phyloP scores from a whole-genome alignment of 2,329 filamentous ascomycete genomes.

The Fusarium sp. region DNA sequence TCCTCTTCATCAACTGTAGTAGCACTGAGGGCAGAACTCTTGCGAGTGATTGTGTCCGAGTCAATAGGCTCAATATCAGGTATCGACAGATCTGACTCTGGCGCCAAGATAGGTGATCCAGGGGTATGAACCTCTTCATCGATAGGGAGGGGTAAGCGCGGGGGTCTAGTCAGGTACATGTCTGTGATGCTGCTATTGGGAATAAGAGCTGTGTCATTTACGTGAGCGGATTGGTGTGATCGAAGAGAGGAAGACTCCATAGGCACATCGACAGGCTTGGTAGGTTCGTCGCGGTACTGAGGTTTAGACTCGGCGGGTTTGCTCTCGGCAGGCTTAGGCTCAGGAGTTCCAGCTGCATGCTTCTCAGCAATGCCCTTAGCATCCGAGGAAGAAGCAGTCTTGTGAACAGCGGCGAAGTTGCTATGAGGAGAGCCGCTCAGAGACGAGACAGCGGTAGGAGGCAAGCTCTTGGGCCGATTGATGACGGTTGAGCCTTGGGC shows the following conservation, averaged over 20 bases:
- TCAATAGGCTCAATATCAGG: constrained; percentile 65
- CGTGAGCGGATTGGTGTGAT: constrained; percentile 50
- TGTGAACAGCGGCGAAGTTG: constrained; percentile 47
- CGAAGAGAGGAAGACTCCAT: constrained; percentile 53
- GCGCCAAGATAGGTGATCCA: constrained; percentile 86
- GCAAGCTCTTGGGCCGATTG: constrained; percentile 58
- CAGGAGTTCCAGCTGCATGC: constrained; percentile 10
- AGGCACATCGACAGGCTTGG: constrained; percentile 70
- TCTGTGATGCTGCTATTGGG: constrained; percentile 69
- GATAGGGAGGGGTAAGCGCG: constrained; percentile 90
- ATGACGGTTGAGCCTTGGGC: constrained; percentile 66
- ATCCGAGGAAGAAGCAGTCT: constrained; percentile 35
- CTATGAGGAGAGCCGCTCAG: constrained; percentile 60
- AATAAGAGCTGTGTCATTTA: constrained; percentile 56
- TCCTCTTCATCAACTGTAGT: constrained; percentile 80
- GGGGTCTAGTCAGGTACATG: constrained; percentile 77
- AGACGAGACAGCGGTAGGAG: constrained; percentile 61
- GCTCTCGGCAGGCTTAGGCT: constrained; percentile 31
- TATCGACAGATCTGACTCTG: constrained; percentile 68
- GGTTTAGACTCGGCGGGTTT: constrained; percentile 33
- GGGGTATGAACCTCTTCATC: constrained; percentile 91
- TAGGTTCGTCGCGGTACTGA: constrained; percentile 50
- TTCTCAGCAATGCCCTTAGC: constrained; percentile 20
- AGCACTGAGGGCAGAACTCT: constrained; percentile 69
- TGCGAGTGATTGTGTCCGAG: constrained; percentile 61